A percentile compares a stretch with the other conserved stretches of the same genome.
Conservation (phyloP, 192 early-diverging fungal genomes). For the Dispira simplex region DNA sequence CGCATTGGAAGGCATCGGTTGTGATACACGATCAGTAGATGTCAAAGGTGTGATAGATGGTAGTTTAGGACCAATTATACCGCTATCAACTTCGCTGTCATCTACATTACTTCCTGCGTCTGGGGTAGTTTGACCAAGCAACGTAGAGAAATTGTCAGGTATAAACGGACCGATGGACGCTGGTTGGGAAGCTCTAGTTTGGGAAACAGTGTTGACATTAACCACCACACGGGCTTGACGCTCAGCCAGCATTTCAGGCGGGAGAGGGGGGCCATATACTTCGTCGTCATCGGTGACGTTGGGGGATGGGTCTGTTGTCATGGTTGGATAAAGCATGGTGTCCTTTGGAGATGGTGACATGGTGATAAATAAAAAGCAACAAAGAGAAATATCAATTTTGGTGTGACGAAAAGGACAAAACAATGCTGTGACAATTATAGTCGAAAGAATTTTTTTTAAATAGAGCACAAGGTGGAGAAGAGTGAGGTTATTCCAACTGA, state of each 20-base stretch:
- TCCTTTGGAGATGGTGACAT: no score
- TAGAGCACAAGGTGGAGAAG: no score
- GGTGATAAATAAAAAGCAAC: no score
- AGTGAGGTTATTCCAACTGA: no score
- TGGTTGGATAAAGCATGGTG: no score
- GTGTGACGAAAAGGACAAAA: no score
- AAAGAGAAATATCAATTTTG: no score
- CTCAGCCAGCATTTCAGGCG: not conserved
- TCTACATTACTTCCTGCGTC: not conserved
- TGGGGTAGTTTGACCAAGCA: not conserved
- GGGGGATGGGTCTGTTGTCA: no score
- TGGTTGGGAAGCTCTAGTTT: not conserved
- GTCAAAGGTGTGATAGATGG: not conserved
- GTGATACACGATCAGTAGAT: not conserved
- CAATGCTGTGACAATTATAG: no score
- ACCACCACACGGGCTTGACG: no score
- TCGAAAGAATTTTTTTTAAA: no score
- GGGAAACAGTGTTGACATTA: no score
- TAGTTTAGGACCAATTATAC: not conserved
- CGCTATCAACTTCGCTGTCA: not conserved
- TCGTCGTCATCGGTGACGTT: not conserved
- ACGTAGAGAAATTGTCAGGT: not conserved
- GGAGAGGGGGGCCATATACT: not conserved
- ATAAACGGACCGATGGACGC: not conserved
- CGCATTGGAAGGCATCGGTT: not conserved